Conservation (phyloP, 2,329 filamentous ascomycete genomes). For the Lizonia empirigonia region DNA sequence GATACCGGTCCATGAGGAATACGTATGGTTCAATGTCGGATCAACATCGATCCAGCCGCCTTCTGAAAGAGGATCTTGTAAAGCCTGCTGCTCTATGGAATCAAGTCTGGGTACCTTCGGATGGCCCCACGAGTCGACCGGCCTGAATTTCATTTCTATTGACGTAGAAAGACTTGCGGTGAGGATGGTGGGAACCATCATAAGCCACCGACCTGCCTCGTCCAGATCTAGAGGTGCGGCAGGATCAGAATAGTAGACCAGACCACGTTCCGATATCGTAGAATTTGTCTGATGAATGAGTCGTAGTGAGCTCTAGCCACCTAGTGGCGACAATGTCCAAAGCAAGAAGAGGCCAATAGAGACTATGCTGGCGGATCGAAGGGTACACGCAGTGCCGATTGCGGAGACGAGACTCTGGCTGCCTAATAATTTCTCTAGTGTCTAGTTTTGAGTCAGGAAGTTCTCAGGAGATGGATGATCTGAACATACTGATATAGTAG, state of each 20-base stretch:
- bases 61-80: background rate
- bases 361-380: slow-evolving; percentile 3
- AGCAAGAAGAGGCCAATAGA: background rate
- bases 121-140: slow-evolving; percentile 12
- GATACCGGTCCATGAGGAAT: slow-evolving; percentile 8
- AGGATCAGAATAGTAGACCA: slow-evolving; percentile 3
- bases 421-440: slow-evolving; percentile 13
- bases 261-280: background rate
- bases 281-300: slow-evolving; percentile 2
- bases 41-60: background rate
- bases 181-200: background rate
- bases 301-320: slow-evolving; percentile 12
- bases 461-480: no score
- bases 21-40: background rate
- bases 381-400: slow-evolving; percentile 4
- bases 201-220: background rate
- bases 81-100: background rate
- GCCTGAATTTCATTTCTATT: background rate
- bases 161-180: slow-evolving; percentile 8
- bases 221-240: background rate
- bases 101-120: slow-evolving; percentile 12
- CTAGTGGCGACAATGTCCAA: slow-evolving; percentile 9
- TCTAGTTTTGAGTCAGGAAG: no score
- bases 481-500: slow-evolving; percentile 2
- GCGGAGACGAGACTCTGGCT: slow-evolving; percentile 17